Evolutionary conservation across 1,139 yeast species (phyloP).

Genomic region (Protomyces inundatus): DNA sequence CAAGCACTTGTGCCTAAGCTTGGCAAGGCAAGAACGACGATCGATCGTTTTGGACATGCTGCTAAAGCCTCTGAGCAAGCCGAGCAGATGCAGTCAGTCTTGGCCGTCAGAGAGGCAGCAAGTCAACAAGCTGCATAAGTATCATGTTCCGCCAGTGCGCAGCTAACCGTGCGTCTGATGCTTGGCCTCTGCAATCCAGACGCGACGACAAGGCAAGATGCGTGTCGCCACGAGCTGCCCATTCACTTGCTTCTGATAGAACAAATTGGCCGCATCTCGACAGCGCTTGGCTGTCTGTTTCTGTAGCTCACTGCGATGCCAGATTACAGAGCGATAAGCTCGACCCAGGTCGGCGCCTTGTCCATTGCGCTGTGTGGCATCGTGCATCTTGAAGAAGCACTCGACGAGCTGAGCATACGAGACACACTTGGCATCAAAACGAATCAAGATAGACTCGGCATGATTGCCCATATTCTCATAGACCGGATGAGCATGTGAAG

Average conservation of each 20-base stretch:
- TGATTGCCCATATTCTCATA: slow-evolving; percentile 2
- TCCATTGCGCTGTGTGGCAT: slow-evolving; percentile 11
- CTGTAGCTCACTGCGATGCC: neutral
- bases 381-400: slow-evolving; percentile 10
- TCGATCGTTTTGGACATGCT: no score
- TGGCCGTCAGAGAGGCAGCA: no score
- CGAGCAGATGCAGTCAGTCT: no score
- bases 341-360: slow-evolving; percentile 10
- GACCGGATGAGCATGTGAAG: neutral
- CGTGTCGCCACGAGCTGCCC: neutral
- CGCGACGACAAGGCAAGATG: neutral
- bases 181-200: slow-evolving; percentile 3
- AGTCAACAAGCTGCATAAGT: no score
- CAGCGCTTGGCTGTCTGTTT: neutral
- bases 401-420: neutral
- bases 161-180: neutral
- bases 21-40: no score
- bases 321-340: slow-evolving; percentile 1
- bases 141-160: no score
- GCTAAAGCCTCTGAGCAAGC: no score
- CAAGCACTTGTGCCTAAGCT: no score
- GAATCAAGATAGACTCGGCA: slow-evolving; percentile 8
- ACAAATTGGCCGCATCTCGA: neutral
- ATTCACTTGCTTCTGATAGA: slow-evolving; percentile 3
- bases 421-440: neutral